Evolutionary conservation across 331 rosid species (phyloP).

Genomic region (Rosa hybrid): DNA sequence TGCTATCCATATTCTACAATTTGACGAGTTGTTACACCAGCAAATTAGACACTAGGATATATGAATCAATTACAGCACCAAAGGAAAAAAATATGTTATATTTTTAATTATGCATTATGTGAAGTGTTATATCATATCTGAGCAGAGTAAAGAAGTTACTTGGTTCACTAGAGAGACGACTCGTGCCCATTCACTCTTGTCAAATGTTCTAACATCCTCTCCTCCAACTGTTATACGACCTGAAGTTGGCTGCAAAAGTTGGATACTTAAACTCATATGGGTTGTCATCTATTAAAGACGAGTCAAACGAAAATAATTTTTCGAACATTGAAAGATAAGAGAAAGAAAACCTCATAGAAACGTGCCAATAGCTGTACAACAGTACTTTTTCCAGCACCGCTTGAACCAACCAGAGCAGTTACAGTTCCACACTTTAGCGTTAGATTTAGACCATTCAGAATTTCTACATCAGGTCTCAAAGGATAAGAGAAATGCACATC

Average conservation of each 20-base stretch:
- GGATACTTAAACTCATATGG: constrained; percentile 20
- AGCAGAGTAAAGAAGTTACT: constrained; percentile 41
- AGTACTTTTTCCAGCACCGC: constrained; percentile 97
- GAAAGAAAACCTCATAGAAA: constrained; percentile 77
- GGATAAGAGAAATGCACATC: constrained; percentile 94
- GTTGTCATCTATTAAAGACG: constrained; percentile 17
- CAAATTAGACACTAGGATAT: not conserved
- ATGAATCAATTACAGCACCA: not conserved
- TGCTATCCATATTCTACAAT: not conserved
- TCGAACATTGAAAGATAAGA: constrained; percentile 19
- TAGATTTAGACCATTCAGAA: constrained; percentile 66
- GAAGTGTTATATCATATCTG: constrained; percentile 9
- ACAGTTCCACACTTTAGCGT: constrained; percentile 81
- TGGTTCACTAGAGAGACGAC: constrained; percentile 85
- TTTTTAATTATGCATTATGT: not conserved
- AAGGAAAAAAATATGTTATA: not conserved
- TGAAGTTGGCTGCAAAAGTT: constrained; percentile 63
- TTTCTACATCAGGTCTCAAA: constrained; percentile 75
- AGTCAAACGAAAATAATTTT: constrained; percentile 16
- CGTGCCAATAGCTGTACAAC: constrained; percentile 91
- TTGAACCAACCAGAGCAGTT: constrained; percentile 89
- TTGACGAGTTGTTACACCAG: not conserved
- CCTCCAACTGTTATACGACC: constrained; percentile 86
- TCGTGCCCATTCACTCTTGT: constrained; percentile 95
- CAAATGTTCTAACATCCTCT: constrained; percentile 89